Base-by-base conservation (phyloP, 176 grass and related monocot genomes). In the Thalia dealbata region DNA sequence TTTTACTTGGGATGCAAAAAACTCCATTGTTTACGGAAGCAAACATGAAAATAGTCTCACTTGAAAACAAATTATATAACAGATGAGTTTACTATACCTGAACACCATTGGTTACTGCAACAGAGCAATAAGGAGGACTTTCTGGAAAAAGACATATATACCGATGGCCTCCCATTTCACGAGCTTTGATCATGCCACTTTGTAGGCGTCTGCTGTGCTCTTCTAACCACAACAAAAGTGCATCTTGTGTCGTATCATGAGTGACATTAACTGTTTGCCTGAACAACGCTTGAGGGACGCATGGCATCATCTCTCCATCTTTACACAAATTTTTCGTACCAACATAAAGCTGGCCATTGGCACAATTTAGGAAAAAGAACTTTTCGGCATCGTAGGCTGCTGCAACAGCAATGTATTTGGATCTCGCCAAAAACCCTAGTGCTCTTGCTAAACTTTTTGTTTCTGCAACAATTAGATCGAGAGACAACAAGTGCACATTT, bases 161-260 rank as follows among this genome's bases (percentile, higher is more conserved):
- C 74, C 78, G 82, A n/a, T 14, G 75, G 13, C 38, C 73, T 51
- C 35, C 65, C 28, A 81, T 62, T 26, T 75, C 43, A 71, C 85
- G 86, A 55, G 79, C 85, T 42, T 81, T 81, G 64, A 99, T 88
- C 71, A 93, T 82, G 68, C 95, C 87, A 81, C 76, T 83, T 82
- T 91, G 79, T 64, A 99, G 69, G 42, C 87, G 85, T 60, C 85
- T 88, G 14, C 83, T 82, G 58, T 99, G 90, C 66, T 99, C 90
- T 84, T 99, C 95, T 46, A 99, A 91, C 95, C 95, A 99, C 80
- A 93, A 61, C 79, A 99, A 81, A 24, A 99, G 73, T 72, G 84
- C 95, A 65, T 99, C 95, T 86, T 91, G 90, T 18, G 82, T 67
- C 52, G 82, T 70, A 78, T 83, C 75, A 83, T 29, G 79, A 73